Evolutionary conservation across 2,329 filamentous ascomycete species (phyloP).

Genomic region (Harringtonia lauricola): DNA sequence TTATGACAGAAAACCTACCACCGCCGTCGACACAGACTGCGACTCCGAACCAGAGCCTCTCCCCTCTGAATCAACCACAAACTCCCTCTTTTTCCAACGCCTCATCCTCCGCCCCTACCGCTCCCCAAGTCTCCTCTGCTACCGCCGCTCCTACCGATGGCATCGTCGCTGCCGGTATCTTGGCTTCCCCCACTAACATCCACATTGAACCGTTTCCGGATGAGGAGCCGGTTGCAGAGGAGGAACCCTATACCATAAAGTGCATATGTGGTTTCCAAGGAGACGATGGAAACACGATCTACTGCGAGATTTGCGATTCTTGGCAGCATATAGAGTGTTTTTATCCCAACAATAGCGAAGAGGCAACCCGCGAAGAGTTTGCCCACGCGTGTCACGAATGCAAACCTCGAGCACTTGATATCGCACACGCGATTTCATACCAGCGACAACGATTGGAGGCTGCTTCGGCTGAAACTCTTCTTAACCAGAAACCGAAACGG

Average conservation of each 20-base stretch:
- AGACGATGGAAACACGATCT: constrained; percentile 96
- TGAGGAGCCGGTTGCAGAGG: constrained; percentile 48
- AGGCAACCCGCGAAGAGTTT: constrained; percentile 60
- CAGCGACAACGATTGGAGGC: constrained; percentile 47
- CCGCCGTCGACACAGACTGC: constrained; percentile 43
- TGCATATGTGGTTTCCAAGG: constrained; percentile 91
- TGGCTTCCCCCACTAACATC: not conserved
- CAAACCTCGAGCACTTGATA: constrained; percentile 64
- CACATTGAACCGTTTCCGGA: constrained; percentile 15
- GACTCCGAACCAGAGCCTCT: constrained; percentile 40
- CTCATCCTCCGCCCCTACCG: not conserved
- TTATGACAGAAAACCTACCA: constrained; percentile 51
- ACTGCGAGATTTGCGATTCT: constrained; percentile 89
- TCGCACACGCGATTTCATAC: constrained; percentile 62
- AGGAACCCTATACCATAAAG: constrained; percentile 90
- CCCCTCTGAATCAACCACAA: constrained; percentile 23
- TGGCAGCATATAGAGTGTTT: constrained; percentile 99
- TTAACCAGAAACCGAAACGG: constrained; percentile 64
- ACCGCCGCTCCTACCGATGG: not conserved
- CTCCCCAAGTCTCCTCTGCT: constrained; percentile 1
- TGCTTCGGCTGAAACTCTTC: constrained; percentile 32
- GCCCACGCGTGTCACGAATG: constrained; percentile 86
- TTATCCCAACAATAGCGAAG: constrained; percentile 63
- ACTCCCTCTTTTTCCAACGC: not conserved
- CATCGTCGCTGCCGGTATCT: not conserved